Evolutionary conservation across 2,329 filamentous ascomycete species (phyloP), one percentile per base, ranked within the genome.

Genomic region (Apiospora kogelbergensis): DNA sequence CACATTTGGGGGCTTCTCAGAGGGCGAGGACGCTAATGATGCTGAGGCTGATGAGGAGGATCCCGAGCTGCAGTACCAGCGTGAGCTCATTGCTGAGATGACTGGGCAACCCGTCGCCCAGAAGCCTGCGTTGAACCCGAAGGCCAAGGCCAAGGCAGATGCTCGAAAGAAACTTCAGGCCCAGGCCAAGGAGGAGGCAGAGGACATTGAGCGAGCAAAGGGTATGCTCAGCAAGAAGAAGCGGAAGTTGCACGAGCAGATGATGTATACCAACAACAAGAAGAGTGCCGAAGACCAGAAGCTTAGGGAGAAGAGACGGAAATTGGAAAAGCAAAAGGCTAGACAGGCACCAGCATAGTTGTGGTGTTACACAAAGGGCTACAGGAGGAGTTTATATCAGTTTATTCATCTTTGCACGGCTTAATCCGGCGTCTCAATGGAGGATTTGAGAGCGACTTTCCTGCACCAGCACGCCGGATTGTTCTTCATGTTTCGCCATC

Each of bases 221-320:
- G 96, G 97, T 84, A 99, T 99, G 96, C 91, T 98, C 85, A 93
- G 92, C 81, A 93, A 97, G 81, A 96, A 97, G 89, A 99, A 98
- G 90, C 88, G 96, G 77, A 98, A 98, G 90, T 84, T 98, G 77
- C 92, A 95, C 74, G 96, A 98, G 85, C 96, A 98, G 85, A 99
- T 99, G 93, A 87, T 94, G 78, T 97, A 97, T 82, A 94, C 90
- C 71, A 97, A 98, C 82, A 95, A 91, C 83, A 95, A 96, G 87
- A 93, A 94, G 85, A 95, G 95, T 74, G 92, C 90, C 33, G 94
- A 97, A 84, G 93, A 95, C 64, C 92, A 95, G 84, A 93, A 91
- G 83, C 83, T 99, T 79, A 88, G 95, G 74, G 88, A 87, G 69
- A 99, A 99, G 91, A 90, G 93, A 81, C 93, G 96, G 83, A 97